Evolutionary conservation across 2,329 filamentous ascomycete genomes (phyloP).

Genomic region (Canariomyces notabilis): DNA sequence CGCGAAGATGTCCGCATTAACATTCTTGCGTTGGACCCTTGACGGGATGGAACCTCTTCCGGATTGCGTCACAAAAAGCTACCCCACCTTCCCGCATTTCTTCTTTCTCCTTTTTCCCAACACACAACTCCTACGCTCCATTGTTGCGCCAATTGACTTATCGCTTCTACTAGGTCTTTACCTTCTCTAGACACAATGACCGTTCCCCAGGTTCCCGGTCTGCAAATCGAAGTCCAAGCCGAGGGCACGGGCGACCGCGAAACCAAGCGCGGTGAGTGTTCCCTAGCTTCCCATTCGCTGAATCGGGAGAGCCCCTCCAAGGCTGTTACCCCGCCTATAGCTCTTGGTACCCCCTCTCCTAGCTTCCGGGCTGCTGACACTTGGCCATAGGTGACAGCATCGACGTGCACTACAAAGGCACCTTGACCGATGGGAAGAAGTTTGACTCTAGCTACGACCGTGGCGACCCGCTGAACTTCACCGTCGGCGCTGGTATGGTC

Average conservation of each 20-base stretch:
- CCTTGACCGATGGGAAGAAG: conserved; percentile 21
- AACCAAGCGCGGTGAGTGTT: conserved; percentile 24
- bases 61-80: conserved; percentile 17
- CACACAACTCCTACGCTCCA: conserved; percentile 2
- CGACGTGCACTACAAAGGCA: conserved; percentile 26
- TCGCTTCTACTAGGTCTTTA: background rate
- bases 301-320: no score
- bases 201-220: conserved; percentile 22
- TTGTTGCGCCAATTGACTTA: conserved; percentile 14
- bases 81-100: conserved; percentile 9
- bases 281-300: no score
- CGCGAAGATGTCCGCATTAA: background rate
- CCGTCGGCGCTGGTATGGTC: conserved; percentile 23
- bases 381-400: conserved; percentile 22
- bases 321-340: background rate
- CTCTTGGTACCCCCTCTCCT: background rate
- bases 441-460: conserved; percentile 26
- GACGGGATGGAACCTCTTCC: conserved; percentile 5
- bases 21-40: background rate
- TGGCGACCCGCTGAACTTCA: conserved; percentile 31
- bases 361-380: conserved; percentile 1
- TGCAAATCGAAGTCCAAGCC: conserved; percentile 19
- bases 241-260: conserved; percentile 21
- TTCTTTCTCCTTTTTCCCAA: background rate
- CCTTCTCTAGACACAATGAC: conserved; percentile 20